Conservation (phyloP, 139 green algal genomes). For the Closterium sp. region DNA sequence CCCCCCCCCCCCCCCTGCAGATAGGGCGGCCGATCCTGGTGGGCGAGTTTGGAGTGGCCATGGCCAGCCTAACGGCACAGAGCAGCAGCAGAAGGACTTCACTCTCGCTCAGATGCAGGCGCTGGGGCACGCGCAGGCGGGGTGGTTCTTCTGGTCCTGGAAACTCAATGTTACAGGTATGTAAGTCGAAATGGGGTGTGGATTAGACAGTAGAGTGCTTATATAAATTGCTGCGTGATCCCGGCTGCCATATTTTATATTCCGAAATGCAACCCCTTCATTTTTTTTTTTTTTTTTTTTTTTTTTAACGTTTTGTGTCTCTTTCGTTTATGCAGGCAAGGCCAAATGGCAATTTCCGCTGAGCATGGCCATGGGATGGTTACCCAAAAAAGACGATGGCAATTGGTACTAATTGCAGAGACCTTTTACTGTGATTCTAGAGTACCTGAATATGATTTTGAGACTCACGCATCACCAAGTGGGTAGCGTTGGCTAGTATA, state of each 20-base stretch:
- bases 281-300: too few species aligned
- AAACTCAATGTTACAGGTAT: neutral
- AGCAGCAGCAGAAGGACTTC: neutral
- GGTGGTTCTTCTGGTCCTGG: constrained; percentile 20
- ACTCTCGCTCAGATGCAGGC: constrained; percentile 1
- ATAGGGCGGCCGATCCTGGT: neutral
- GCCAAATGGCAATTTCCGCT: neutral
- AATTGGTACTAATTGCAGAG: neutral
- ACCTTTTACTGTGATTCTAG: too few species aligned
- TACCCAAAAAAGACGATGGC: neutral
- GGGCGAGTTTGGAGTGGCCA: constrained; percentile 10
- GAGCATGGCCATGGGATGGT: neutral
- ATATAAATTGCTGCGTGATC: neutral
- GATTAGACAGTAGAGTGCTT: neutral
- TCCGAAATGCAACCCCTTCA: too few species aligned
- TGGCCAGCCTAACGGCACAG: neutral
- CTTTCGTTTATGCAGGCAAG: neutral
- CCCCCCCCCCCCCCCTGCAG: neutral
- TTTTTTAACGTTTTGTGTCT: neutral
- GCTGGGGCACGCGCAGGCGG: constrained; percentile 3
- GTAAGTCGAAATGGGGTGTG: neutral
- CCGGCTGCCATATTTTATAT: neutral
- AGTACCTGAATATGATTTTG: too few species aligned
- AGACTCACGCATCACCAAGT: too few species aligned
- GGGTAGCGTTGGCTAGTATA: too few species aligned